Conservation (phyloP, 225 moss, liverwort and hornwort species). For the Rhytidiadelphus loreus region DNA sequence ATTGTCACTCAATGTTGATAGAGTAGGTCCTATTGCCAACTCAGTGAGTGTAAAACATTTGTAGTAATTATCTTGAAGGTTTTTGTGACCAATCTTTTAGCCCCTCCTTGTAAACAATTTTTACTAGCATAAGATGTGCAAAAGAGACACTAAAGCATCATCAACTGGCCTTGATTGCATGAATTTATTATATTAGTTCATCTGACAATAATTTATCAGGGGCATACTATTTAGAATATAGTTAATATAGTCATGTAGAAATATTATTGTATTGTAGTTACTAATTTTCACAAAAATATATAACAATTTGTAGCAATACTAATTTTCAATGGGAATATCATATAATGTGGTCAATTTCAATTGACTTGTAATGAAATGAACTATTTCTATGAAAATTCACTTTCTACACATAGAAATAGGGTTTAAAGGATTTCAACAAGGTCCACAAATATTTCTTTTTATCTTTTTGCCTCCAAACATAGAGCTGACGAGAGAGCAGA, state of each 20-base stretch:
- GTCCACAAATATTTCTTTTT: rapidly evolving
- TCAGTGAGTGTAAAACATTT: background rate
- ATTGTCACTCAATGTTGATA: background rate
- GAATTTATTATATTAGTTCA: background rate
- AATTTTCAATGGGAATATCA: background rate
- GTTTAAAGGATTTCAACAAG: background rate
- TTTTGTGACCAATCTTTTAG: rapidly evolving
- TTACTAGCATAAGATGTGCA: rapidly evolving
- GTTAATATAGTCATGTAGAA: background rate
- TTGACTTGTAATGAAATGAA: too few species aligned
- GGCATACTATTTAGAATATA: background rate
- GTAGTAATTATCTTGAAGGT: background rate
- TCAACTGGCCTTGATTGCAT: background rate
- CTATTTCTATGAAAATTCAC: rapidly evolving
- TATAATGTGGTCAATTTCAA: rapidly evolving
- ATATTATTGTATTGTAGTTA: background rate
- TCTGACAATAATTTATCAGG: background rate
- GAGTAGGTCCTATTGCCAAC: rapidly evolving
- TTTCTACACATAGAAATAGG: rapidly evolving
- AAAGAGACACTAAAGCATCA: background rate
- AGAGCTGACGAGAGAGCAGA: too few species aligned
- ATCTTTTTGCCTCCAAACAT: background rate
- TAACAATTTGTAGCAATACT: background rate
- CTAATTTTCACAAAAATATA: background rate
- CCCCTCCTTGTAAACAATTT: too few species aligned